Conservation (phyloP, 805 yeast species). For the Pichia nanzhaoensis region DNA sequence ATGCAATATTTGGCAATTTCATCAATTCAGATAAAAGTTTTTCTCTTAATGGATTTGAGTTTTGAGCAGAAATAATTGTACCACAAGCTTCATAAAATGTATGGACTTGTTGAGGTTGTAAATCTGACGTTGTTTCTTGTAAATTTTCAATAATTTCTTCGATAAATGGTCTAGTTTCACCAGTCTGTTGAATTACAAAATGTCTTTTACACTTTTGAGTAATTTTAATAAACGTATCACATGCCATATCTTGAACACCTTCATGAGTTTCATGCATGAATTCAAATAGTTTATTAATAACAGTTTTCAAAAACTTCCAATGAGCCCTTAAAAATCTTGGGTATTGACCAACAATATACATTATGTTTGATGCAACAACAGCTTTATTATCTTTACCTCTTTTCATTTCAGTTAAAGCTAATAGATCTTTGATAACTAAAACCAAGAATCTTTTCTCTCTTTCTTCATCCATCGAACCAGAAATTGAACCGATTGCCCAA, state of each 20-base stretch:
- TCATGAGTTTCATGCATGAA: constrained; percentile 99
- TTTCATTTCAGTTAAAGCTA: constrained; percentile 90
- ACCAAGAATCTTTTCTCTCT: constrained; percentile 93
- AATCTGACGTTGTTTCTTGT: constrained; percentile 80
- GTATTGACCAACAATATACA: constrained; percentile 99
- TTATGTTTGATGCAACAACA: constrained; percentile 97
- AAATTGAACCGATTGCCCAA: constrained; percentile 99
- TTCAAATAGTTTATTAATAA: constrained; percentile 89
- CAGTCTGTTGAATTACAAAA: constrained; percentile 80
- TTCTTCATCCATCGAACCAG: constrained; percentile 98
- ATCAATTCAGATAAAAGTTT: constrained; percentile 70
- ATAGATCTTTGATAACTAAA: constrained; percentile 83
- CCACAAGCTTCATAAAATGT: constrained; percentile 98
- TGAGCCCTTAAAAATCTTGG: constrained; percentile 97
- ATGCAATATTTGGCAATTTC: constrained; percentile 90
- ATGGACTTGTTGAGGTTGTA: constrained; percentile 96
- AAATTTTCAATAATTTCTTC: constrained; percentile 81
- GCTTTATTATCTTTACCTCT: constrained; percentile 98
- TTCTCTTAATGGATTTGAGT: constrained; percentile 60
- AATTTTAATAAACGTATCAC: constrained; percentile 96
- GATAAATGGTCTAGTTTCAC: constrained; percentile 85
- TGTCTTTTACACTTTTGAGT: constrained; percentile 93
- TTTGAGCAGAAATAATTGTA: constrained; percentile 82
- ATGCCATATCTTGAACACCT: constrained; percentile 99
- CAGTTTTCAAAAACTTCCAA: constrained; percentile 96